phyloP scores from a whole-genome alignment of 768 basidiomycete genomes.

The Tricholoma bakamatsutake region DNA sequence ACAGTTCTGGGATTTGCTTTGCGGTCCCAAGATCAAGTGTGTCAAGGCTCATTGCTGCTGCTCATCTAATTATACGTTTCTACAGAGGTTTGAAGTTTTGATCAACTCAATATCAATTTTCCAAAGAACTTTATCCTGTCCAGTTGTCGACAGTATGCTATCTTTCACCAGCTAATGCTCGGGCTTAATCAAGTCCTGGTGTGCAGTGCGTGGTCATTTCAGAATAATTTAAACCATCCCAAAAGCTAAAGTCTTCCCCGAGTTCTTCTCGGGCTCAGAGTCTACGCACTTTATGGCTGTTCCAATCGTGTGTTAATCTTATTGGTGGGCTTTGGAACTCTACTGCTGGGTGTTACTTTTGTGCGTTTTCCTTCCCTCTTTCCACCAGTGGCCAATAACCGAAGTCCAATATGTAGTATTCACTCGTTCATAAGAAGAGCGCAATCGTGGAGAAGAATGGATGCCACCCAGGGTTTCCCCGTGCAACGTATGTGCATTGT shows the following conservation, averaged over 20 bases:
- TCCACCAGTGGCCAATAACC: neutral
- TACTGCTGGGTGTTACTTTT: constrained; percentile 25
- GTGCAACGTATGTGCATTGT: constrained; percentile 22
- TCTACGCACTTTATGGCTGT: constrained; percentile 43
- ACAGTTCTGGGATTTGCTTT: constrained; percentile 25
- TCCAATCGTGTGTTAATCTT: constrained; percentile 30
- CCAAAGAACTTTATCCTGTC: neutral
- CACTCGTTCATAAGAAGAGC: constrained; percentile 34
- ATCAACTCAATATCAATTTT: neutral
- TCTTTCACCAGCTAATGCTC: constrained; percentile 36
- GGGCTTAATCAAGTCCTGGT: constrained; percentile 41
- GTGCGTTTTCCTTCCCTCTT: constrained; percentile 25
- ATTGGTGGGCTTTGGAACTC: constrained; percentile 26
- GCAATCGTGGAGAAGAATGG: constrained; percentile 20
- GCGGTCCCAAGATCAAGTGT: constrained; percentile 11
- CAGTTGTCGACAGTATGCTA: constrained; percentile 35
- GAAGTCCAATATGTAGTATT: constrained; percentile 28
- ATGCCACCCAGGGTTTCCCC: constrained; percentile 29
- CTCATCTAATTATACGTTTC: neutral
- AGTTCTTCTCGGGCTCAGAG: constrained; percentile 43
- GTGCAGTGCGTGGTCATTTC: constrained; percentile 29
- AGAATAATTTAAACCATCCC: neutral
- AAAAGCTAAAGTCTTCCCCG: neutral
- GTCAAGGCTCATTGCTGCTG: constrained; percentile 1
- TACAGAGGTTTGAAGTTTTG: constrained; percentile 9